Percentiles rank a stretch among this genome's conserved stretches.
These are phyloP conservation scores for Metschnikowia kofuensis DNA, from an alignment of 805 yeast species.

Conservation along the genomic window DNA sequence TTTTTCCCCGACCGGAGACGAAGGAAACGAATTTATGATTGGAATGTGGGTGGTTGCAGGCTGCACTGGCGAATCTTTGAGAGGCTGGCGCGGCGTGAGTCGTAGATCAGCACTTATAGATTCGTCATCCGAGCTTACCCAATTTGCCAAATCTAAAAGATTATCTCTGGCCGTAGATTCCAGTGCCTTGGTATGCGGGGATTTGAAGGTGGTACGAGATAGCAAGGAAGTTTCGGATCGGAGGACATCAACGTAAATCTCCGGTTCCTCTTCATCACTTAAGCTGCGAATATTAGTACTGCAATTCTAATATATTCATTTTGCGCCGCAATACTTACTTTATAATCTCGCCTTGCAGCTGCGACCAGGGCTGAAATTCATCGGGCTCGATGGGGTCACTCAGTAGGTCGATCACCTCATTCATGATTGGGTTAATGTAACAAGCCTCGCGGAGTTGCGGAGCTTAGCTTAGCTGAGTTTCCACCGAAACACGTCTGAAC, in stretches of 20 bases:
- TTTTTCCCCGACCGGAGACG: constrained; percentile 11
- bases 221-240: not conserved
- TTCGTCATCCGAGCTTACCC: constrained; percentile 22
- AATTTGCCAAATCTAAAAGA: constrained; percentile 15
- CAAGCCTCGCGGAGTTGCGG: not conserved
- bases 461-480: no score
- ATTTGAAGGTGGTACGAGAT: not conserved
- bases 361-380: not conserved
- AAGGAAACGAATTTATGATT: constrained; percentile 2
- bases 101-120: constrained; percentile 1
- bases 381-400: constrained; percentile 10
- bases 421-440: not conserved
- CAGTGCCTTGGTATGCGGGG: not conserved
- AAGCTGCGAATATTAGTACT: constrained; percentile 5
- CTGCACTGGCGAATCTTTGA: not conserved
- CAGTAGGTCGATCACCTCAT: constrained; percentile 17
- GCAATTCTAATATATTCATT: not conserved
- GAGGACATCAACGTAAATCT: not conserved
- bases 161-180: not conserved
- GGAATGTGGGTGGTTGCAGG: not conserved
- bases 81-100: not conserved
- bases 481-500: not conserved
- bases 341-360: constrained; percentile 5
- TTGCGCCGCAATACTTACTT: constrained; percentile 8
- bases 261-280: constrained; percentile 3